Evolutionary conservation across 2,329 filamentous ascomycete genomes (phyloP), one percentile per base, ranked within the genome.

Genomic region (Penicillium janthinellum): DNA sequence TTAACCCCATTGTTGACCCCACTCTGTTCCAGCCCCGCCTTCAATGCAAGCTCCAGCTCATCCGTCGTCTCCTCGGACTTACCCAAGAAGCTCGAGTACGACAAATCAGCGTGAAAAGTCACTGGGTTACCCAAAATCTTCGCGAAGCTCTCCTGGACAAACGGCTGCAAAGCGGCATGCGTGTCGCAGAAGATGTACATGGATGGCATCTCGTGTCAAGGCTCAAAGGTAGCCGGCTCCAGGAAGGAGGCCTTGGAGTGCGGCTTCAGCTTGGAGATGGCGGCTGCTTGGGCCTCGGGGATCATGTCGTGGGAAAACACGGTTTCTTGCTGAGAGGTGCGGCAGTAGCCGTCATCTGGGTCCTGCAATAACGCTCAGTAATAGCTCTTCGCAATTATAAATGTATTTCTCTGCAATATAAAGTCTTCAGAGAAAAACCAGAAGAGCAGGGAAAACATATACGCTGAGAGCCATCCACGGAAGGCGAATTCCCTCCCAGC

Each of bases 31-130:
- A 44, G 47, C 0, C 61, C 58, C 8, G 37, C 71, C 56, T 64
- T 73, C 57, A 67, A 61, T 15, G 70, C 69, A 52, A 65, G 59
- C 58, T 68, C 61, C 25, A 79, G 67, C 53, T 70, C 74, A n/a
- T 63, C 65, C 2, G 72, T 74, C 45, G 73, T 70, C 63, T 73
- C 67, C 37, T 71, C 73, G 0, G 74, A 71, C 63, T 63, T 65
- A 34, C 73, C 77, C 60, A 80, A 56, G 60, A 78, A 80, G 14
- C 76, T 75, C 60, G 75, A 77, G 62, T 80, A 78, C 5, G 74
- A 71, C 14, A 64, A 66, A 57, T 75, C 69, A 4, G 74, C 54
- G 20, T 69, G 73, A 54, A 71, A 71, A 4, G 73, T 69, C 39
- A 69, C 67, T 17, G 75, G 63, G 4, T 72, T 64, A 0, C 64